Conservation (phyloP, 2,329 filamentous ascomycete species). For the Colletotrichum sp. region DNA sequence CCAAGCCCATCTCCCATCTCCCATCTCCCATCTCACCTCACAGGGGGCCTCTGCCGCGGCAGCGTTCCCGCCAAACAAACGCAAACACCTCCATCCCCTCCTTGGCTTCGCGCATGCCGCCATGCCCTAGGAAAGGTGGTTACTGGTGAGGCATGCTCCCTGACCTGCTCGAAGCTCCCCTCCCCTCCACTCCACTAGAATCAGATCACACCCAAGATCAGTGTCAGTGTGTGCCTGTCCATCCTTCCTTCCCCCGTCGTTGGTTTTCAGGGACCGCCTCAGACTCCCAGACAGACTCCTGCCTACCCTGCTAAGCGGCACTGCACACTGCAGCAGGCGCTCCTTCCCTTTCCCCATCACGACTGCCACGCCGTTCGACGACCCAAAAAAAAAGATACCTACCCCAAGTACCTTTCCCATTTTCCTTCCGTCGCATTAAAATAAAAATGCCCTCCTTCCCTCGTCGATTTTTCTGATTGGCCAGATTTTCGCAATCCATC, state of each 20-base stretch:
- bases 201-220: neutral
- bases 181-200: neutral
- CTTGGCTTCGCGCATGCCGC: neutral
- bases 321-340: neutral
- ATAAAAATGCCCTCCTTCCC: neutral
- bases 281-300: neutral
- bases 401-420: conserved; percentile 8
- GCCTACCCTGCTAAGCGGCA: neutral
- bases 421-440: conserved; percentile 2
- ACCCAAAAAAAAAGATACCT: conserved; percentile 14
- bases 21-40: neutral
- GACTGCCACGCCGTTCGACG: conserved; percentile 4
- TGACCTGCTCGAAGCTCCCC: neutral
- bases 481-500: neutral
- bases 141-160: neutral
- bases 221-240: neutral
- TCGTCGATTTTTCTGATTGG: conserved; percentile 23
- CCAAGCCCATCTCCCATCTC: neutral
- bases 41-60: neutral
- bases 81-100: neutral
- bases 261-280: neutral
- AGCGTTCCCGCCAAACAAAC: conserved; percentile 11
- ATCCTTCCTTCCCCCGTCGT: neutral
- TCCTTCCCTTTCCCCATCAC: neutral
- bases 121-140: neutral